A percentile compares a stretch with the other conserved stretches of the same genome.
Conservation (phyloP, 345 rosid genomes). For the Melastoma malabathricum region DNA sequence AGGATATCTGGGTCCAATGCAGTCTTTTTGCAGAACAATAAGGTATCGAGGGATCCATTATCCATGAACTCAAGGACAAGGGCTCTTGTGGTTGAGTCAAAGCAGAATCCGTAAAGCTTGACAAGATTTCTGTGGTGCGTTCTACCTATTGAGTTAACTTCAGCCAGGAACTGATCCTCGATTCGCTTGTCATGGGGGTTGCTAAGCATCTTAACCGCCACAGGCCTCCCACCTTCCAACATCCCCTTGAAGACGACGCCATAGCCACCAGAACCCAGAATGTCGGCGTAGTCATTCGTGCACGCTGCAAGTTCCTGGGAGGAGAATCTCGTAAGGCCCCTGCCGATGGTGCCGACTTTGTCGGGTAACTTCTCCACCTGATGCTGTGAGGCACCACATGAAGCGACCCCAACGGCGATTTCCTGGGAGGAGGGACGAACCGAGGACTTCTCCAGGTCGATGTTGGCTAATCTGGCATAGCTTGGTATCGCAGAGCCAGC, state of each 20-base stretch:
- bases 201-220: conserved; percentile 2
- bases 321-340: conserved; percentile 10
- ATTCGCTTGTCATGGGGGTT: conserved; percentile 4
- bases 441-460: conserved; percentile 2
- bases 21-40: neutral
- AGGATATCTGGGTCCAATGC: conserved; percentile 1
- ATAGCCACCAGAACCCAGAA: neutral
- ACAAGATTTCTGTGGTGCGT: conserved; percentile 8
- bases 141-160: conserved; percentile 13
- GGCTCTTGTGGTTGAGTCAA: conserved; percentile 1
- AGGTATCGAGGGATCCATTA: conserved; percentile 7
- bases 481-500: conserved; percentile 12
- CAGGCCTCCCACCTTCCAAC: neutral
- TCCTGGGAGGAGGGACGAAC: neutral
- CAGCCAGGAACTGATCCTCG: conserved; percentile 10
- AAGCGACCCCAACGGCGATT: neutral
- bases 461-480: conserved; percentile 7
- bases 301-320: conserved; percentile 8
- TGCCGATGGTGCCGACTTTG: conserved; percentile 11
- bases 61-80: conserved; percentile 10
- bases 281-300: neutral
- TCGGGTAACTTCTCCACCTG: neutral
- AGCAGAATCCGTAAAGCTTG: conserved; percentile 8
- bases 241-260: conserved; percentile 1
- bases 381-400: neutral